Conservation (phyloP, 139 green algal species). For the Haematococcus sp. region DNA sequence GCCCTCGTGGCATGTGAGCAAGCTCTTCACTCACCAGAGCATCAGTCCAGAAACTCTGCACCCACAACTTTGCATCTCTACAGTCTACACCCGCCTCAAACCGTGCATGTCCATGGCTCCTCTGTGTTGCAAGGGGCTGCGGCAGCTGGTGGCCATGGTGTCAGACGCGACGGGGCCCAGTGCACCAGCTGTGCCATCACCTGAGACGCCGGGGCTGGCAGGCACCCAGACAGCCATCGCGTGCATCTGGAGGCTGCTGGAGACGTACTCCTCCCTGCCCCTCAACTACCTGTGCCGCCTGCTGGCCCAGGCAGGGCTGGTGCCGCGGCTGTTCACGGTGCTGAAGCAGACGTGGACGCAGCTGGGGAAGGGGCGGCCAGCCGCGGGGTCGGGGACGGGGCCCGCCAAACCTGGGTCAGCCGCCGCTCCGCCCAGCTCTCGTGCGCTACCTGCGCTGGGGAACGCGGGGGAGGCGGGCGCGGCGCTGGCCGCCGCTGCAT, state of each 20-base stretch:
- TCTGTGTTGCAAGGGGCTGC: conserved; percentile 31
- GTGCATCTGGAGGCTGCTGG: conserved; percentile 10
- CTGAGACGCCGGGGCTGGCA: neutral
- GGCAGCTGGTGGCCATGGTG: conserved; percentile 52
- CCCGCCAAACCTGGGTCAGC: too few relatives aligned
- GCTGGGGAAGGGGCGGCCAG: conserved; percentile 7
- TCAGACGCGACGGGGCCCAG: conserved; percentile 1
- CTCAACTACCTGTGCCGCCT: conserved; percentile 67
- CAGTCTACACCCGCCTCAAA: neutral
- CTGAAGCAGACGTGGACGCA: conserved; percentile 42
- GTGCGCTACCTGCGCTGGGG: neutral
- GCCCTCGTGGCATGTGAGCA: too few relatives aligned
- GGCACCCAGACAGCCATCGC: conserved; percentile 26
- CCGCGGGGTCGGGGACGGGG: neutral
- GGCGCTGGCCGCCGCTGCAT: conserved; percentile 11
- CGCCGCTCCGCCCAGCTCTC: neutral
- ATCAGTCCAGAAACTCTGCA: too few relatives aligned
- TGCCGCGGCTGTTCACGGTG: conserved; percentile 53
- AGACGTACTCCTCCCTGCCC: conserved; percentile 30
- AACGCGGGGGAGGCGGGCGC: neutral
- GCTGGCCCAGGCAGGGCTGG: conserved; percentile 52
- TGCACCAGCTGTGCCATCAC: neutral
- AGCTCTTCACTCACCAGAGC: too few relatives aligned
- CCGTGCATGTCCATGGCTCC: conserved; percentile 1
- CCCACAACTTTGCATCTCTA: neutral